Evolutionary conservation across 352 stramenopile genomes (phyloP).

Genomic region (Thraustotheca clavata): DNA sequence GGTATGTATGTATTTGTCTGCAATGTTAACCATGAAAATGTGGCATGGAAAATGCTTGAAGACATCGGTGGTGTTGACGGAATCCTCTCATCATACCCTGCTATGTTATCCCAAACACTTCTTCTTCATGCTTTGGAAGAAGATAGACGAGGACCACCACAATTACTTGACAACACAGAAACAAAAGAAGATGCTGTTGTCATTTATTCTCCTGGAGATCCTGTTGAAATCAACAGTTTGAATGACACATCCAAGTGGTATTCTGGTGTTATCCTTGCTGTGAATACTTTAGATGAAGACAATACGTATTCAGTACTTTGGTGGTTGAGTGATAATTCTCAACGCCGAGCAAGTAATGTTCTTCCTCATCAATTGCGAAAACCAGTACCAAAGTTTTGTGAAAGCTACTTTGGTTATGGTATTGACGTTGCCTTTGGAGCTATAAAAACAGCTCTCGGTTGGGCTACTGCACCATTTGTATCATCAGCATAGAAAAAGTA

Average conservation of each 20-base stretch:
- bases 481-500: background rate
- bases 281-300: conserved; percentile 1
- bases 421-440: conserved; percentile 15
- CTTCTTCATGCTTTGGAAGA: conserved; percentile 4
- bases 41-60: conserved; percentile 13
- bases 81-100: background rate
- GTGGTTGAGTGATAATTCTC: conserved; percentile 74
- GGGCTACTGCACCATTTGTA: conserved; percentile 6
- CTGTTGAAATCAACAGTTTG: conserved; percentile 46
- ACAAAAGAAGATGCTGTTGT: background rate
- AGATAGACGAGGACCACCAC: background rate
- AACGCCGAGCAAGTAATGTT: conserved; percentile 29
- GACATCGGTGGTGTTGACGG: conserved; percentile 12
- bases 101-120: conserved; percentile 2
- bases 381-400: background rate
- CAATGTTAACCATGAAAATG: background rate
- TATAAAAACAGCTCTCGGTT: background rate
- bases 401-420: conserved; percentile 16
- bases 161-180: background rate
- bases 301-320: conserved; percentile 68
- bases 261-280: conserved; percentile 45
- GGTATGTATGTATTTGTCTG: conserved; percentile 13
- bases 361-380: background rate
- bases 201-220: conserved; percentile 46
- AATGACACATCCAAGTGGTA: conserved; percentile 41